These are phyloP conservation scores for Porpolomopsis calyptriformis DNA, from an alignment of 768 basidiomycete genomes.

Conservation along the genomic window DNA sequence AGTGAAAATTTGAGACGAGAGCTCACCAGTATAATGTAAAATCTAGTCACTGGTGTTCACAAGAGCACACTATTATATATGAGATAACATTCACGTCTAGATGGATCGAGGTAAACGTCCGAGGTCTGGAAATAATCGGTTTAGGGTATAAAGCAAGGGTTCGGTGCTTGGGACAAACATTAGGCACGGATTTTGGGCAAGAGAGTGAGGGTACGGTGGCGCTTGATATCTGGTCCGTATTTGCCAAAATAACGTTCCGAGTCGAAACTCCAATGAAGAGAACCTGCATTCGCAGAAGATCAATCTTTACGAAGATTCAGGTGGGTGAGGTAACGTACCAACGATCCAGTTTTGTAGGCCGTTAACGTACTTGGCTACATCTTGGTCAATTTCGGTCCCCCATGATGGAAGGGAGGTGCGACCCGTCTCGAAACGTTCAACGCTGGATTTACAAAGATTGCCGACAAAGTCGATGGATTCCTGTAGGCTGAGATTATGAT, in stretches of 20 bases:
- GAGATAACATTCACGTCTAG: neutral
- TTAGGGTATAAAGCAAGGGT: slow-evolving; percentile 38
- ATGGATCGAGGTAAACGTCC: neutral
- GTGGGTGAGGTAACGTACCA: slow-evolving; percentile 2
- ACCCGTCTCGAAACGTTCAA: slow-evolving; percentile 23
- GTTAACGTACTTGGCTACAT: slow-evolving; percentile 26
- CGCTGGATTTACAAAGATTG: slow-evolving; percentile 19
- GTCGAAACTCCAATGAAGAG: slow-evolving; percentile 36
- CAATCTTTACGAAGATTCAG: neutral
- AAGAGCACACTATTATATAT: no score
- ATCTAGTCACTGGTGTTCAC: neutral
- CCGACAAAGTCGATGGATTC: slow-evolving; percentile 29
- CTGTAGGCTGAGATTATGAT: slow-evolving; percentile 23
- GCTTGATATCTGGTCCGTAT: slow-evolving; percentile 20
- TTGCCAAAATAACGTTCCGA: slow-evolving; percentile 25
- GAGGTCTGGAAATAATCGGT: neutral
- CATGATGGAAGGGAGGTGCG: slow-evolving; percentile 24
- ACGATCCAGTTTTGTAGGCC: slow-evolving; percentile 31
- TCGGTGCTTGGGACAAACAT: slow-evolving; percentile 86
- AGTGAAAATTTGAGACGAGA: neutral
- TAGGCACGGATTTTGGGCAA: slow-evolving; percentile 81
- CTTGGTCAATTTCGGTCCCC: slow-evolving; percentile 21
- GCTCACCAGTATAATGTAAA: neutral
- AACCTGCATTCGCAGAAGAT: slow-evolving; percentile 13
- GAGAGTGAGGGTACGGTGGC: slow-evolving; percentile 22